Evolutionary conservation across 179 eudicot genomes (phyloP).

Genomic region (Heliamphora pulchella): DNA sequence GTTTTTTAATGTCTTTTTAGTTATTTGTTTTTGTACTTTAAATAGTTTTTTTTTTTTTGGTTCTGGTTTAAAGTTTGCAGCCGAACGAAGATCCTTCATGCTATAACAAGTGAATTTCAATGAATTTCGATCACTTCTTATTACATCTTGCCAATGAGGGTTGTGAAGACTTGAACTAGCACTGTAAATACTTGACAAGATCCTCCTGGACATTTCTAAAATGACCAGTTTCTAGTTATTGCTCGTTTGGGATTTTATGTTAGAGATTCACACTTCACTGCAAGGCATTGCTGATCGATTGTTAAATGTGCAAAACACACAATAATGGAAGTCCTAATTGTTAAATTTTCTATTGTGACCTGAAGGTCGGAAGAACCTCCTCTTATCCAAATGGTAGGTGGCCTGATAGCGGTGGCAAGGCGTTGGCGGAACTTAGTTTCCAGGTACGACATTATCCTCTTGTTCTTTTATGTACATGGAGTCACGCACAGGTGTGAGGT

Average conservation of each 20-base stretch:
- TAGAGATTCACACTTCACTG: neutral
- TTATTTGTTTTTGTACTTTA: no score
- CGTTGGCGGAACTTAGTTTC: conserved; percentile 57
- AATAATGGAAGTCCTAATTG: neutral
- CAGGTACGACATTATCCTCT: conserved; percentile 37
- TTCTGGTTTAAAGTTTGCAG: no score
- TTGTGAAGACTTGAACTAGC: neutral
- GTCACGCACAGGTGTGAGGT: no score
- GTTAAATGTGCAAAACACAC: conserved; percentile 12
- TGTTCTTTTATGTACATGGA: neutral
- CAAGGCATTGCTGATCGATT: conserved; percentile 18
- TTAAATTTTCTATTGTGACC: conserved; percentile 1
- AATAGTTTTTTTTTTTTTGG: no score
- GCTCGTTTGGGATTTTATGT: neutral
- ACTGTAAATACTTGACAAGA: neutral
- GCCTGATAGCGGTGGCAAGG: conserved; percentile 49
- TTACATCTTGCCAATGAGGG: neutral
- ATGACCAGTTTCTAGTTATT: neutral
- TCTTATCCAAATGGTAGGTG: conserved; percentile 45
- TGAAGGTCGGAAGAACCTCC: conserved; percentile 65
- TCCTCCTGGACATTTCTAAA: neutral
- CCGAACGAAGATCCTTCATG: no score
- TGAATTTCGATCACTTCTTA: neutral
- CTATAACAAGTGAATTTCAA: neutral
- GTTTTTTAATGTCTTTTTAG: no score